phyloP scores from a whole-genome alignment of 2,329 filamentous ascomycete genomes.

The Curvularia spicifera region DNA sequence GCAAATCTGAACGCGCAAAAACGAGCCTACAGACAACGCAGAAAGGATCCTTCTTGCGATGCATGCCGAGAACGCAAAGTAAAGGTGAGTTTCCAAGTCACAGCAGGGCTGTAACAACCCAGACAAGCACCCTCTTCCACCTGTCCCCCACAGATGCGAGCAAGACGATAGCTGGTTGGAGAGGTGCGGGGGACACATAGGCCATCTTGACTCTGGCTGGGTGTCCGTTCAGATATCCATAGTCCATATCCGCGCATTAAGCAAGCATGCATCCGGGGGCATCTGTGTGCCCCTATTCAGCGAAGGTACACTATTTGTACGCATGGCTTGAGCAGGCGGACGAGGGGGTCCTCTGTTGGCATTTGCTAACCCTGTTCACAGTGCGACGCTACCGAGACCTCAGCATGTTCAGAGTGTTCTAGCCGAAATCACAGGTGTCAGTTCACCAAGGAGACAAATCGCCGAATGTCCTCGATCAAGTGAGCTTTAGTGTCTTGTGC shows the following conservation, averaged over 20 bases:
- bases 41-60: slow-evolving; percentile 97
- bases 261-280: not conserved
- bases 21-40: slow-evolving; percentile 88
- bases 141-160: not conserved
- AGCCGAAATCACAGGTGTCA: slow-evolving; percentile 97
- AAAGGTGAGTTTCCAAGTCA: slow-evolving; percentile 54
- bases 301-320: slow-evolving; percentile 6
- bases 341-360: not conserved
- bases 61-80: slow-evolving; percentile 86
- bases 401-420: slow-evolving; percentile 95
- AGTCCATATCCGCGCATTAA: not conserved
- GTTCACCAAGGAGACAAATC: slow-evolving; percentile 98
- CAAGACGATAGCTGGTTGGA: not conserved
- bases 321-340: slow-evolving; percentile 3
- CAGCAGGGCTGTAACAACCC: not conserved
- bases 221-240: not conserved
- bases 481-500: slow-evolving; percentile 46
- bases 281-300: not conserved
- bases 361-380: slow-evolving; percentile 40
- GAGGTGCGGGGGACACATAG: not conserved
- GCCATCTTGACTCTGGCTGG: not conserved
- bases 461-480: slow-evolving; percentile 99
- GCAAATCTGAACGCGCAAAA: slow-evolving; percentile 77
- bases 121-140: not conserved
- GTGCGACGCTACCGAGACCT: slow-evolving; percentile 96